Evolutionary conservation across 1,284 basidiomycete genomes (phyloP).

Genomic region (Macrocystidia cucumis): DNA sequence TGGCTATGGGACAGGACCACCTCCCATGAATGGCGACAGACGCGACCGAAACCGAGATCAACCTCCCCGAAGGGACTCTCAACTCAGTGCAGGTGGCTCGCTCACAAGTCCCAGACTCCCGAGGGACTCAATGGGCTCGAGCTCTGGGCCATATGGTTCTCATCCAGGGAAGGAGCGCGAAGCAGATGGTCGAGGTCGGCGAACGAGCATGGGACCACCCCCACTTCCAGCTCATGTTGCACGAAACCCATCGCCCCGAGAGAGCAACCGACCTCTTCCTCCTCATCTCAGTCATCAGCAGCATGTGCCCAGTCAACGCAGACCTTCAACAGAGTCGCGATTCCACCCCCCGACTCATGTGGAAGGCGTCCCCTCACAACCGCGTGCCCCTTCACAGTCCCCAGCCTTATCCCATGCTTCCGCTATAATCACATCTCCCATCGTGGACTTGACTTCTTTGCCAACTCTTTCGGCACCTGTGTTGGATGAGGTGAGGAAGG

Average conservation of each 20-base stretch:
- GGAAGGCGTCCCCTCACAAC: constrained; percentile 20
- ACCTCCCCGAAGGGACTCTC: constrained; percentile 16
- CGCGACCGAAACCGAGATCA: constrained; percentile 19
- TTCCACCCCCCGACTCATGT: no score
- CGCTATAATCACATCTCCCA: constrained; percentile 22
- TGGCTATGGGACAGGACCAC: constrained; percentile 14
- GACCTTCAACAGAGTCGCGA: constrained; percentile 31
- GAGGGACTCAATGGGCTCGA: no score
- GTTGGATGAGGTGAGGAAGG: constrained; percentile 68
- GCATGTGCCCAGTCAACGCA: constrained; percentile 19
- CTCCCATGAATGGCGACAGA: constrained; percentile 11
- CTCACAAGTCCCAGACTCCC: constrained; percentile 24
- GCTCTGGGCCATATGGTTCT: constrained; percentile 10
- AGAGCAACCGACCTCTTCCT: constrained; percentile 34
- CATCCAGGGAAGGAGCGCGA: constrained; percentile 20
- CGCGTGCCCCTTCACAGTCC: constrained; percentile 31
- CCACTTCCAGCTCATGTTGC: constrained; percentile 33
- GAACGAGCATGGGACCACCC: constrained; percentile 38
- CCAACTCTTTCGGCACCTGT: constrained; percentile 35
- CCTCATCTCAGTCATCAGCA: constrained; percentile 34
- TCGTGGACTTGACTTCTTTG: constrained; percentile 22
- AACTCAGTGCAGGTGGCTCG: constrained; percentile 11
- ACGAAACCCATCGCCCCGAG: constrained; percentile 21
- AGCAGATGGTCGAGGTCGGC: constrained; percentile 25
- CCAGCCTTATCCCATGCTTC: constrained; percentile 33